Percentiles rank a stretch among this genome's conserved stretches.
Evolutionary conservation across 345 rosid genomes (phyloP).

Genomic region (Acer yangbiense): DNA sequence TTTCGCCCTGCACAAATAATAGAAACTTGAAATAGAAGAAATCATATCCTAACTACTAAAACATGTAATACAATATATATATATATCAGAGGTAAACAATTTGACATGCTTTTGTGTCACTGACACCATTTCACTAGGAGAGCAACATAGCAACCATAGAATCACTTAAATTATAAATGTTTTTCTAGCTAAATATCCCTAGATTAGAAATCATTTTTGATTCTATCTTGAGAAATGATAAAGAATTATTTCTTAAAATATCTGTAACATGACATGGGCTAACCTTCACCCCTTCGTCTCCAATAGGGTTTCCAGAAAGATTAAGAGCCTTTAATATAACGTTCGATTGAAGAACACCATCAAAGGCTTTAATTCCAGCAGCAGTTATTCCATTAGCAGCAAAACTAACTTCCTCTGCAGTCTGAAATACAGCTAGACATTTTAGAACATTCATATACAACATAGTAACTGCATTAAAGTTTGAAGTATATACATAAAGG

Average conservation of each 20-base stretch:
- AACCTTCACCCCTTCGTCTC: constrained; percentile 98
- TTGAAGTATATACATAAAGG: neutral
- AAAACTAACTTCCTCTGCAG: constrained; percentile 88
- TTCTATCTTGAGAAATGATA: constrained; percentile 14
- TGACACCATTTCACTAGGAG: neutral
- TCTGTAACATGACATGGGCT: constrained; percentile 20
- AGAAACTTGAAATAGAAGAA: constrained; percentile 9
- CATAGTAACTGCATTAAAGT: neutral
- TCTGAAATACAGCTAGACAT: constrained; percentile 43
- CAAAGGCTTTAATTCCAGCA: constrained; percentile 81
- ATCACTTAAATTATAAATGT: neutral
- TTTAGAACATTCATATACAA: constrained; percentile 12
- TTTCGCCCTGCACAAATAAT: neutral
- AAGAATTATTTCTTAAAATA: constrained; percentile 6
- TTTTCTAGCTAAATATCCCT: neutral
- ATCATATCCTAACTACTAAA: constrained; percentile 4
- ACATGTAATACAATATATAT: neutral
- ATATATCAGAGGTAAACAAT: neutral
- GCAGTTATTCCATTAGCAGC: constrained; percentile 95
- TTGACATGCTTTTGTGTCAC: neutral
- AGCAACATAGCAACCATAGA: neutral
- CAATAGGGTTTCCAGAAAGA: constrained; percentile 92
- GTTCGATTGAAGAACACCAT: constrained; percentile 86
- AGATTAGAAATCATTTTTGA: neutral
- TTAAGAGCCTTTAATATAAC: constrained; percentile 63